Evolutionary conservation across 495 filamentous ascomycete genomes (phyloP), one percentile per base, ranked within the genome.

Genomic region (Lineolata rhizophorae): DNA sequence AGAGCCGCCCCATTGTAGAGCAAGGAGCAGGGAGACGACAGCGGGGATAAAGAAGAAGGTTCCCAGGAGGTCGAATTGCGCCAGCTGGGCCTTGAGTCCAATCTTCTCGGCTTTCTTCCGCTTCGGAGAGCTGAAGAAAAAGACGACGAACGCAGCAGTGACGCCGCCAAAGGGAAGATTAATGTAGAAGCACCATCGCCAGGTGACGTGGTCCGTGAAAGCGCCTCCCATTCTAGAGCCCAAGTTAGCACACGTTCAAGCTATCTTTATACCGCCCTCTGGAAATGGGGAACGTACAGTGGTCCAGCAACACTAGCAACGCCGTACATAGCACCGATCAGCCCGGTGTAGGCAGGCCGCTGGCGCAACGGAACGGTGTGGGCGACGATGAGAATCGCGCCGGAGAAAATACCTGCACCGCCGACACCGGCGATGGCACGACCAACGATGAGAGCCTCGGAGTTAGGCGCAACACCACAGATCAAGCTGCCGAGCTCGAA

Each of bases 1-100:
- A 0, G 54, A 52, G 4, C 68, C 69, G 10, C 66, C 70, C 65
- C 65, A 73, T 39, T 71, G 58, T 11, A 73, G 51, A 5, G 66
- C 68, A 1, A 73, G 55, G 0, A 72, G 44, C 5, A 72, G 49
- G 31, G 57, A 64, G 21, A 70, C 45, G 20, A 71, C 53, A 10
- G 43, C 41, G 0, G 64, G 57, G 4, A 65, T 26, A 39, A 72
- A 67, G 6, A 71, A 30, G 2, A 56, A 29, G 1, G 53, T 61
- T 0, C 47, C 54, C 11, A 42, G 14, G 6, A 54, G 31, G 35
- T 58, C 54, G 22, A 58, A 45, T 18, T 53, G 37, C 11, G 31
- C 22, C 10, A 54, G 27, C 21, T 47, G 39, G 13, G 38, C 33
- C 26, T 27, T 40, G 32, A 35, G 43, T 18, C 37, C 37, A 2